Evolutionary conservation across 768 basidiomycete genomes (phyloP), one percentile per base, ranked within the genome.

Genomic region (Psilocybe cyanescens): DNA sequence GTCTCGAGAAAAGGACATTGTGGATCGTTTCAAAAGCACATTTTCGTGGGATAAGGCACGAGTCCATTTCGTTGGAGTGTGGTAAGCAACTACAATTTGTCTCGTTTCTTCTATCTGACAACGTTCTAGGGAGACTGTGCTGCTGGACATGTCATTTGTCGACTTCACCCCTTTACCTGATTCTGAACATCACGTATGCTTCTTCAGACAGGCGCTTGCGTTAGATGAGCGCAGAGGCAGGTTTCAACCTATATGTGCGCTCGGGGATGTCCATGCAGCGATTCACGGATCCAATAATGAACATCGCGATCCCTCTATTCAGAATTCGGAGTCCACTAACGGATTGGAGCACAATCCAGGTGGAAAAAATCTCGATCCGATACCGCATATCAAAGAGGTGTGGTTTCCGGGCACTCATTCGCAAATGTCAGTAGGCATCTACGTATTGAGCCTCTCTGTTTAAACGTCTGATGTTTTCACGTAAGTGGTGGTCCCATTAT

Each of bases 51-150:
- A 45, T 12, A 44, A 57, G 16, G 56, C 30, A 5, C n/a, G 17
- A 7, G 56, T 57, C 5, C 56, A 57, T 31, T 57, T 57, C 16
- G 56, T 57, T 3, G 56, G 56, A n/a, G 56, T 44, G 16, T 57
- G 56, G 56, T 57, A 48, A 49, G 47, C 29, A 9, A 4, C 12
- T 11, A 16, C 17, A 19, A 17, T n/a, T 24, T 49, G 33, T 11
- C 7, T 24, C 24, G 24, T 19, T 24, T 49, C 3, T 49, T 49
- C 47, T 4, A 24, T 11, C 9, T 8, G 29, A 19, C 0, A 16
- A 5, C 2, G n/a, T 24, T 49, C 14, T 49, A 49, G 47, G 47
- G 47, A 49, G 19, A 49, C 47, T 19, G 19, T 24, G 14, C 19
- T 49, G 19, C 14, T 29, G 11, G 47, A 24, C 17, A 29, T 19